A percentile compares a stretch with the other conserved stretches of the same genome.
Evolutionary conservation across 768 basidiomycete genomes (phyloP).

Genomic region (Suillus occidentalis): DNA sequence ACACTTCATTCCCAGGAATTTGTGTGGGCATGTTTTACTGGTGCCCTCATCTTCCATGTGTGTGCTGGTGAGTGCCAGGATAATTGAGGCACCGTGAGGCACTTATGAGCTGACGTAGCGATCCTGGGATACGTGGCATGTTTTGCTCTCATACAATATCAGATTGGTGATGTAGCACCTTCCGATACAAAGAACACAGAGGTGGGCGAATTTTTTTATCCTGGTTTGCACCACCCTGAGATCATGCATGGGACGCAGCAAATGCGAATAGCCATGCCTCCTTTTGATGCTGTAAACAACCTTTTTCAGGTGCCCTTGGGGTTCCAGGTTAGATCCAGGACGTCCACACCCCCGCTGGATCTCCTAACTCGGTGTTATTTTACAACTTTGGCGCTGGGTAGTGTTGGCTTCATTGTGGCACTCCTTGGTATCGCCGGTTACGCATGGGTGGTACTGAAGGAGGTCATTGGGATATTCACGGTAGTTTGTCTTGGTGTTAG

Average conservation of each 20-base stretch:
- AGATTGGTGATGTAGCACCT: conserved; percentile 16
- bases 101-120: conserved; percentile 13
- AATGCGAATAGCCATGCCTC: neutral
- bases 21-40: conserved; percentile 29
- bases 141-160: conserved; percentile 29
- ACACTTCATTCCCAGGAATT: conserved; percentile 20
- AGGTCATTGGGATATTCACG: conserved; percentile 28
- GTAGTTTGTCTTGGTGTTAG: conserved; percentile 25
- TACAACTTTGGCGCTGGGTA: conserved; percentile 25
- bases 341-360: conserved; percentile 14
- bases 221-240: neutral
- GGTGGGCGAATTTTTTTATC: too few species aligned
- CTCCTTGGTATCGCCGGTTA: conserved; percentile 27
- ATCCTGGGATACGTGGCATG: conserved; percentile 30
- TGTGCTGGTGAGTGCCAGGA: conserved; percentile 23
- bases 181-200: neutral
- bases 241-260: too few species aligned
- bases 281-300: neutral
- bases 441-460: conserved; percentile 24
- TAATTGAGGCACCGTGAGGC: neutral
- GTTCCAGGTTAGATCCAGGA: neutral
- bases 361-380: conserved; percentile 28
- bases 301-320: neutral
- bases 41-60: conserved; percentile 32
- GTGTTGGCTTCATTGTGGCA: conserved; percentile 25